Percentiles rank a stretch among this genome's conserved stretches.
These are phyloP conservation scores for Claviceps maximensis DNA, from an alignment of 2,329 filamentous ascomycete species.

Conservation along the genomic window DNA sequence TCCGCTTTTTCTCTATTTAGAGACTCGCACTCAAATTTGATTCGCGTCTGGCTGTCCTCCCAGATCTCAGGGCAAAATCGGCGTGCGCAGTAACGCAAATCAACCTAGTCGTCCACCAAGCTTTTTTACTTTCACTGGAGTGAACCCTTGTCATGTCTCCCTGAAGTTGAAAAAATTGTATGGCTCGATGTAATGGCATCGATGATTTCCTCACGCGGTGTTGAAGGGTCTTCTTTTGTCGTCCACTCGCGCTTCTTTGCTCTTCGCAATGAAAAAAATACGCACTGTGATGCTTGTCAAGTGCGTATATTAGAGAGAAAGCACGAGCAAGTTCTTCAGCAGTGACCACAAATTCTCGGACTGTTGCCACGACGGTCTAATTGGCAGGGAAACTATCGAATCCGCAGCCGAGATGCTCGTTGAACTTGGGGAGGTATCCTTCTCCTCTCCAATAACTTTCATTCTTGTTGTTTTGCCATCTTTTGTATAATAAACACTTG, in stretches of 20 bases:
- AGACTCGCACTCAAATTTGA: slow-evolving; percentile 23
- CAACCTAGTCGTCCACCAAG: too few species aligned
- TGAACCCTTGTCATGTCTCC: slow-evolving; percentile 37
- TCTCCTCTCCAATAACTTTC: slow-evolving; percentile 53
- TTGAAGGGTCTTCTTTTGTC: slow-evolving; percentile 54
- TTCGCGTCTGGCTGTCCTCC: slow-evolving; percentile 39
- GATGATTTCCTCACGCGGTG: slow-evolving; percentile 51
- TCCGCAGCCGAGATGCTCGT: slow-evolving; percentile 55
- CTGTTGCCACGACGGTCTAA: background rate
- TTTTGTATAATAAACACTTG: slow-evolving; percentile 23
- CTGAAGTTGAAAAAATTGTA: slow-evolving; percentile 45
- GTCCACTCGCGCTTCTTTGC: slow-evolving; percentile 81
- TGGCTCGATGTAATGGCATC: slow-evolving; percentile 49
- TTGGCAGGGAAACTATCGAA: slow-evolving; percentile 60
- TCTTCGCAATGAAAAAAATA: slow-evolving; percentile 71
- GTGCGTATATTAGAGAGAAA: background rate
- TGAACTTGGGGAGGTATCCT: slow-evolving; percentile 36
- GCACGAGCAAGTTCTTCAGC: background rate
- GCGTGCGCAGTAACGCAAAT: slow-evolving; percentile 27
- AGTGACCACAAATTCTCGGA: background rate
- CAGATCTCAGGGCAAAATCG: slow-evolving; percentile 40
- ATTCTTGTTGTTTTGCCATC: slow-evolving; percentile 24
- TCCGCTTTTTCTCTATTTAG: slow-evolving; percentile 7
- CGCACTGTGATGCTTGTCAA: slow-evolving; percentile 53
- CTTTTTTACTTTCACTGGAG: background rate